A percentile compares a stretch with the other conserved stretches of the same genome.
phyloP scores from a whole-genome alignment of 768 basidiomycete species.

The Roridomyces roridus region DNA sequence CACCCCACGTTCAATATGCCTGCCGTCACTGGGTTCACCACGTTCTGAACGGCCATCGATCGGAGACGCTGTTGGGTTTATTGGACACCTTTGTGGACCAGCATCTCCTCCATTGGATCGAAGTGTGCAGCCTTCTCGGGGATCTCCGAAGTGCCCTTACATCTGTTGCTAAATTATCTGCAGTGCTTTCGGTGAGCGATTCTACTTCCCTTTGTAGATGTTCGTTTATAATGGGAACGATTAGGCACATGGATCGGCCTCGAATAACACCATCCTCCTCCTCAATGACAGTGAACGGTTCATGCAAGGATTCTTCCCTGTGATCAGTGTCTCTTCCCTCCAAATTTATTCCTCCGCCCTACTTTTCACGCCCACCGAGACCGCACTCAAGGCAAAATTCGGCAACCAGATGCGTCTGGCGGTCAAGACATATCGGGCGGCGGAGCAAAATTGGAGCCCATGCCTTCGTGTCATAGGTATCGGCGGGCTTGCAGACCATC shows the following conservation, averaged over 20 bases:
- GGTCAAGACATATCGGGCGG: neutral
- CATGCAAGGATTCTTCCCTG: slow-evolving; percentile 10
- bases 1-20: slow-evolving; percentile 26
- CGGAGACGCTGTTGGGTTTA: neutral
- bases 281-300: slow-evolving; percentile 15
- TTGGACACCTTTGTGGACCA: slow-evolving; percentile 21
- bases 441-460: neutral
- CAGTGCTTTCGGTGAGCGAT: neutral
- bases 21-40: slow-evolving; percentile 29
- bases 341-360: slow-evolving; percentile 18
- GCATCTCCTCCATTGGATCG: slow-evolving; percentile 29
- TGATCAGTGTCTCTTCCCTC: slow-evolving; percentile 16
- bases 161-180: neutral
- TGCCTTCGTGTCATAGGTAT: neutral
- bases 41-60: neutral
- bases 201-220: neutral
- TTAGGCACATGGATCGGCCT: neutral
- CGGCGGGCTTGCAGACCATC: neutral
- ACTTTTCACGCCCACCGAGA: neutral
- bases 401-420: neutral
- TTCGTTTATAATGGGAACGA: neutral
- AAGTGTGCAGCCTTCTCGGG: slow-evolving; percentile 18
- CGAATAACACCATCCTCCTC: neutral
- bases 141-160: slow-evolving; percentile 1
- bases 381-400: neutral